Percentiles rank a stretch among this genome's conserved stretches.
These are phyloP conservation scores for Fusarium brachygibbosum DNA, from an alignment of 2,329 filamentous ascomycete species.

Conservation along the genomic window DNA sequence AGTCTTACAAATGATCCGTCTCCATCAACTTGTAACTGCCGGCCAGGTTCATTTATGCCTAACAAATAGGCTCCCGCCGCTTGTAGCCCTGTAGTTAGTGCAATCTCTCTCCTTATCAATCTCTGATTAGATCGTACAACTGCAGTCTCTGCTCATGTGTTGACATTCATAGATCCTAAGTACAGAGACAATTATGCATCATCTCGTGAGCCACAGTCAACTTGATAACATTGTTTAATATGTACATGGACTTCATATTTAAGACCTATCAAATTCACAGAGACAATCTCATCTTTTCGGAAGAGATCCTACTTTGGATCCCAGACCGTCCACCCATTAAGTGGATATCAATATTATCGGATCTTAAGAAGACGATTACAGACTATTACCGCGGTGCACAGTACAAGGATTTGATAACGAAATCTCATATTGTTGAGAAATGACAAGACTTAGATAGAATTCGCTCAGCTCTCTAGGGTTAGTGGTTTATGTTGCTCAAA, in stretches of 20 bases:
- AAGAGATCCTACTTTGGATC: neutral
- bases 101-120: constrained; percentile 19
- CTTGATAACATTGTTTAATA: neutral
- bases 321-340: neutral
- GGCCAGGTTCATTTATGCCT: constrained; percentile 10
- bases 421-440: neutral
- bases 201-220: too few relatives aligned
- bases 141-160: too few relatives aligned
- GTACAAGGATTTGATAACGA: neutral
- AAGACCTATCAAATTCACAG: neutral
- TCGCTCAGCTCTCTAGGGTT: too few relatives aligned
- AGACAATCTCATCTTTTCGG: neutral
- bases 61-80: constrained; percentile 19
- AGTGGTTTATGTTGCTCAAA: too few relatives aligned
- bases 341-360: neutral
- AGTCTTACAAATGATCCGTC: constrained; percentile 2
- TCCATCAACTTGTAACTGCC: constrained; percentile 18
- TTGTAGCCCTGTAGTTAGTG: neutral
- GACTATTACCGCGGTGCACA: neutral
- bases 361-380: neutral
- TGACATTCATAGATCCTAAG: too few relatives aligned
- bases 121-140: constrained; percentile 17
- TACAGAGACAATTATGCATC: too few relatives aligned
- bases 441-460: too few relatives aligned
- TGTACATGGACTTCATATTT: neutral